A percentile compares a stretch with the other conserved stretches of the same genome.
phyloP scores from a whole-genome alignment of 345 rosid species.

The Dovyalis caffra region DNA sequence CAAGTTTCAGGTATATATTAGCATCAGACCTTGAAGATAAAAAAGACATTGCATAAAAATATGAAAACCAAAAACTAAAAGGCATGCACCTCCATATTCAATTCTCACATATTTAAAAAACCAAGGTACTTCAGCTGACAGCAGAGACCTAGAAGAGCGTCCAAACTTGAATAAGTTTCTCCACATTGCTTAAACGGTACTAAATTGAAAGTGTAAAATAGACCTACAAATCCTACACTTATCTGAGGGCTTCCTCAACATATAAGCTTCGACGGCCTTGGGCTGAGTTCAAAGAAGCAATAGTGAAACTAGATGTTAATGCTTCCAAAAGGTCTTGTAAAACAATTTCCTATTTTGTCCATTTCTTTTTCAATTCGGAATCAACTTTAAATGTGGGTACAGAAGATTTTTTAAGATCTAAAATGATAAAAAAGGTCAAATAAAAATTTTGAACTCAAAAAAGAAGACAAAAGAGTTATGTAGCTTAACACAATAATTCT shows the following conservation, averaged over 20 bases:
- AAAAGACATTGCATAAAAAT: background rate
- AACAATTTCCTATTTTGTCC: background rate
- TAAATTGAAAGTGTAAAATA: background rate
- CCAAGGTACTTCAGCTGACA: background rate
- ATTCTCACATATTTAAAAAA: background rate
- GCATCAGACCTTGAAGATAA: background rate
- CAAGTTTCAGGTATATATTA: background rate
- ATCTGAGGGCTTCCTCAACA: background rate
- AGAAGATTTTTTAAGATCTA: background rate
- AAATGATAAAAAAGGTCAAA: background rate
- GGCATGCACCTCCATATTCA: background rate
- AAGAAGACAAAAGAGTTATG: background rate
- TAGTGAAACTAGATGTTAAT: background rate
- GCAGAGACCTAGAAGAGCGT: background rate
- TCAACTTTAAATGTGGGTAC: background rate
- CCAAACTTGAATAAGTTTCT: background rate
- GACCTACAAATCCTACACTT: background rate
- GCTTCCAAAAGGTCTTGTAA: background rate
- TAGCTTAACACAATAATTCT: background rate
- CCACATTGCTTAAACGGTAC: background rate
- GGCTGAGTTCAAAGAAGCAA: background rate
- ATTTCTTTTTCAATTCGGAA: background rate
- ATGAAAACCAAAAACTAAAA: background rate
- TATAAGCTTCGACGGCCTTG: background rate
- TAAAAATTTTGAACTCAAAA: background rate